Base-by-base conservation (phyloP, 148 eudicot genomes). In the Simmondsia chinensis region DNA sequence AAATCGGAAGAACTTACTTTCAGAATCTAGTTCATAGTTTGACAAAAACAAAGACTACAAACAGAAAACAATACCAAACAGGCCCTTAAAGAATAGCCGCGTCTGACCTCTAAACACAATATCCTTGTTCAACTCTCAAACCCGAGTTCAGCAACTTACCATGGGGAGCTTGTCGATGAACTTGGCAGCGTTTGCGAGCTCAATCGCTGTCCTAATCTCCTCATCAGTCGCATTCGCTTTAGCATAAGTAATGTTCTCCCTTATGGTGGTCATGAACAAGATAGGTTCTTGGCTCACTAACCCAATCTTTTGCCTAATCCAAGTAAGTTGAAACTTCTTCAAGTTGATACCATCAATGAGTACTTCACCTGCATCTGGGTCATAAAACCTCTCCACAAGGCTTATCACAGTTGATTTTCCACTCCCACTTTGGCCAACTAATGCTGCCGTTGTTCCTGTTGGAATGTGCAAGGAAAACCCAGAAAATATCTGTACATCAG, bases 371-470 rank as follows among this genome's bases (percentile, higher is more conserved):
- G 80, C 59, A 15, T 83, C 77, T 20, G 86, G 94, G 52, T 80
- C 89, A 40, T 87, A 87, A 43, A 87, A 87, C 52, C 94, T 68
- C 70, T 87, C 89, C 30, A 87, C 23, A 2, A 87, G 72, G 63
- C 83, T 80, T 13, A 83, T 71, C 4, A 87, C 75, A 5, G 89
- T 83, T 4, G 94, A 87, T 40, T 87, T 87, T 24, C 96, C 96
- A 51, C 94, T 87, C 36, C 96, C 96, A 59, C 96, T 87, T 48
- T 83, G 86, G 35, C 94, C 96, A 19, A 87, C 96, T 7, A 87
- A 60, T 43, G 96, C 86, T 9, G 60, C 66, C 29, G 83, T 80
- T 35, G 54, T 66, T 15, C 94, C 96, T 21, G 66, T 67, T 21
- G 72, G 54, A 15, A 87, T 70, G 7, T 40, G 39, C 32, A 87